These are phyloP conservation scores for Teunomyces panamensis DNA, from an alignment of 805 yeast genomes.

Conservation along the genomic window DNA sequence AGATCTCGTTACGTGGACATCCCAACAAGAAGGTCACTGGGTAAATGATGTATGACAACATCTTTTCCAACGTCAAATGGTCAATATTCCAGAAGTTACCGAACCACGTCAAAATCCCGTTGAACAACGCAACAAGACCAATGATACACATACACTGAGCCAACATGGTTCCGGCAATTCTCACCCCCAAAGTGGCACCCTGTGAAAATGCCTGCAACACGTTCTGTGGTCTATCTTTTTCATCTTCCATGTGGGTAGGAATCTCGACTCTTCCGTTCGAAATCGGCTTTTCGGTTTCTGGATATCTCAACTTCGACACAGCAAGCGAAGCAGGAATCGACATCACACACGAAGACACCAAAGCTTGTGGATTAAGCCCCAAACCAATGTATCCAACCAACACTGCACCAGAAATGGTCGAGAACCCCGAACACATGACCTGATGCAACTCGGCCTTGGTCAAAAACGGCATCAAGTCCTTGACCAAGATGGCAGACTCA, in stretches of 20 bases:
- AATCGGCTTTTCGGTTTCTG: conserved; percentile 55
- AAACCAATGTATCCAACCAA: conserved; percentile 60
- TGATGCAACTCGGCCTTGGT: conserved; percentile 63
- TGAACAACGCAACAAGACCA: conserved; percentile 53
- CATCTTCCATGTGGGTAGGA: conserved; percentile 35
- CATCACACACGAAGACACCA: conserved; percentile 67
- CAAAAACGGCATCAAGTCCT: conserved; percentile 55
- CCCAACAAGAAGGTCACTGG: conserved; percentile 62
- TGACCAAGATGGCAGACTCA: conserved; percentile 59
- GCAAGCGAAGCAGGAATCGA: conserved; percentile 65
- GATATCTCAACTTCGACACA: conserved; percentile 55
- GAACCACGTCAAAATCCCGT: conserved; percentile 57
- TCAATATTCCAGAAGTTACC: conserved; percentile 62
- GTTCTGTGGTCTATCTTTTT: conserved; percentile 39
- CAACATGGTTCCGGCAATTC: conserved; percentile 55
- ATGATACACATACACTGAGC: conserved; percentile 61
- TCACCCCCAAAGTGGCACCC: conserved; percentile 58
- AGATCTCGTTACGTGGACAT: conserved; percentile 50
- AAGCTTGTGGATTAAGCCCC: conserved; percentile 60
- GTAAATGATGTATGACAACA: conserved; percentile 55
- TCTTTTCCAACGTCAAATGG: conserved; percentile 50
- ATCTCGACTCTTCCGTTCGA: conserved; percentile 49
- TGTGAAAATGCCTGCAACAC: conserved; percentile 56
- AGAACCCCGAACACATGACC: conserved; percentile 60
- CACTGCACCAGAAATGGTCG: conserved; percentile 64